These are phyloP conservation scores for Dictyostelium firmibasis DNA, from an alignment of 78 protist species.

Conservation along the genomic window DNA sequence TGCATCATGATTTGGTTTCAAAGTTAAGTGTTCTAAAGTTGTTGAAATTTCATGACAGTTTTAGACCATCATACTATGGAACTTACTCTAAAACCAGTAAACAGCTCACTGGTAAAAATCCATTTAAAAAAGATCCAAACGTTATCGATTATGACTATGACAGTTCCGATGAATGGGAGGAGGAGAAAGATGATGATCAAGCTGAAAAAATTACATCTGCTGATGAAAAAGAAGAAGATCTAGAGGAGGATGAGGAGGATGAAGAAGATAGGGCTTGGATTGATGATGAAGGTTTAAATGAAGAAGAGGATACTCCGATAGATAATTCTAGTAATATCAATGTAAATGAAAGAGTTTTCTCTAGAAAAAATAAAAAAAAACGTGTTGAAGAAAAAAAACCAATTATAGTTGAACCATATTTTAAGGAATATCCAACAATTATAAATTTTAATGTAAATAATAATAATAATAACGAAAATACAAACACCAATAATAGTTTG, in stretches of 20 bases:
- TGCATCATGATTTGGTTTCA: constrained; percentile 20
- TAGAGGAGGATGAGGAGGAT: constrained; percentile 17
- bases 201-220: constrained; percentile 1
- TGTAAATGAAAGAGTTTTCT: neutral
- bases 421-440: neutral
- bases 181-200: constrained; percentile 36
- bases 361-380: constrained; percentile 27
- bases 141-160: constrained; percentile 43
- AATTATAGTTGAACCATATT: constrained; percentile 22
- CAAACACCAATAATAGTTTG: neutral
- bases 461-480: neutral
- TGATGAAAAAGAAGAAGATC: constrained; percentile 20
- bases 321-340: neutral
- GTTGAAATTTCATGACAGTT: constrained; percentile 47
- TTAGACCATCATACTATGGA: constrained; percentile 61
- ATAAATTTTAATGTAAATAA: neutral
- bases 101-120: constrained; percentile 17
- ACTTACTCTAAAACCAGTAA: constrained; percentile 9
- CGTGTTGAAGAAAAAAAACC: constrained; percentile 22
- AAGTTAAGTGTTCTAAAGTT: constrained; percentile 1
- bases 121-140: constrained; percentile 19
- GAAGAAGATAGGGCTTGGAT: constrained; percentile 64
- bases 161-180: constrained; percentile 69
- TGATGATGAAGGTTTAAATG: neutral
- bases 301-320: neutral